Evolutionary conservation across 164 flowering plant species (phyloP), one percentile per base, ranked within the genome.

Genomic region (Magnolia kwangsiensis): DNA sequence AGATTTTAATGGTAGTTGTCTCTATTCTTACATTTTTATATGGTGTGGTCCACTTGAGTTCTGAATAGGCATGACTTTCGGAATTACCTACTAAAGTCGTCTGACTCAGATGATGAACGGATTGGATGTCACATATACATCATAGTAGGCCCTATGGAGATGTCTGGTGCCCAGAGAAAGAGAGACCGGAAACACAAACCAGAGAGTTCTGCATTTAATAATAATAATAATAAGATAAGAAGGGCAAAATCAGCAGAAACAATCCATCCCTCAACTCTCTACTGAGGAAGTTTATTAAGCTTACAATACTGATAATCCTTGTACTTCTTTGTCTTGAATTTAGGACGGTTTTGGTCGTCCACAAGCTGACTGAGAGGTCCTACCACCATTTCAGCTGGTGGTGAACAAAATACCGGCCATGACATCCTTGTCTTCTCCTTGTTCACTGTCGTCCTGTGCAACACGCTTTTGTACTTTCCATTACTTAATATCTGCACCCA

Each of bases 221-320:
- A 1, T 16, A 24, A 1, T 16, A 14, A 13, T 67, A 67, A 3
- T 27, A 27, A 31, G 71, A 67, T 16, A 67, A 27, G 3, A 3
- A 14, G 4, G 67, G 67, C 18, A 31, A 14, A 27, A 27, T 6
- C 71, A 67, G 63, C 4, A 0, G 45, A 14, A 65, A 20, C 27
- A 24, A 8, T 13, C 13, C 37, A 13, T 67, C 8, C 2, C 3
- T 27, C 18, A 4, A 4, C 18, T 27, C 7, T 31, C 50, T 80
- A 90, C 81, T 88, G 93, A 4, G 90, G 93, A 74, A 93, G 80
- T 83, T 89, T 91, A 83, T 93, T 91, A 51, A 93, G 92, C 82
- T 93, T 93, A 61, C 98, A 90, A 61, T 88, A 85, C 29, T 76
- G 78, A 72, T 91, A 93, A 59, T 91, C 95, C 72, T 81, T 82